Evolutionary conservation across 228 moss, liverwort and hornwort species (phyloP).

Genomic region (Sphagnum magellanicum): DNA sequence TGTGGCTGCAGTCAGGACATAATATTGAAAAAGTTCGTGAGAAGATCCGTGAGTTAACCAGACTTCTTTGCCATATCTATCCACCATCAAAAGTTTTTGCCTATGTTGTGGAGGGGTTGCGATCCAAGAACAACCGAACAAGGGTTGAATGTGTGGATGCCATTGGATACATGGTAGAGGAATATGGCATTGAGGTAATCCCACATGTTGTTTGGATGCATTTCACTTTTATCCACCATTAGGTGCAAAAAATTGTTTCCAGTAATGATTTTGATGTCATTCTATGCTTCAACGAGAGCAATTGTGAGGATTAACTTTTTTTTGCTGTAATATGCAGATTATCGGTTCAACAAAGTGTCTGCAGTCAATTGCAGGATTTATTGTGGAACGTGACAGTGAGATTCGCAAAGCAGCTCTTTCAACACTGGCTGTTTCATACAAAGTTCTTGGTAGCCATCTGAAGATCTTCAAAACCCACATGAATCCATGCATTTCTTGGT

Average conservation of each 20-base stretch:
- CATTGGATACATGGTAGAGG: slow-evolving; percentile 91
- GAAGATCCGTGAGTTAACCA: slow-evolving; percentile 85
- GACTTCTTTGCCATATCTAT: slow-evolving; percentile 79
- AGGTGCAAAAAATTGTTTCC: background rate
- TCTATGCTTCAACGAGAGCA: too few species aligned
- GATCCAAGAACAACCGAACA: slow-evolving; percentile 91
- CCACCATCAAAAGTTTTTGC: slow-evolving; percentile 72
- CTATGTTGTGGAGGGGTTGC: slow-evolving; percentile 77
- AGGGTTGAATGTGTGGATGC: slow-evolving; percentile 97
- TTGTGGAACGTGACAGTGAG: slow-evolving; percentile 92
- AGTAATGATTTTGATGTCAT: too few species aligned
- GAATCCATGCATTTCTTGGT: background rate
- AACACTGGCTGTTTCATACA: slow-evolving; percentile 82
- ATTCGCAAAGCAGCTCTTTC: slow-evolving; percentile 84
- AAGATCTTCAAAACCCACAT: background rate
- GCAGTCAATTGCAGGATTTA: slow-evolving; percentile 60
- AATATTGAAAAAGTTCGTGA: slow-evolving; percentile 98
- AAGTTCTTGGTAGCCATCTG: slow-evolving; percentile 46
- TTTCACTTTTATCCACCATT: background rate
- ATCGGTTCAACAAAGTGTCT: slow-evolving; percentile 60
- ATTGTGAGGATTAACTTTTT: background rate
- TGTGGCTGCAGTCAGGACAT: slow-evolving; percentile 63
- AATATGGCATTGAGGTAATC: slow-evolving; percentile 84
- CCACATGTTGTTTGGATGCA: background rate
- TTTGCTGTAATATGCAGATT: slow-evolving; percentile 25